Evolutionary conservation across 2,329 filamentous ascomycete species (phyloP).

Genomic region (Colletotrichum chrysophilum): DNA sequence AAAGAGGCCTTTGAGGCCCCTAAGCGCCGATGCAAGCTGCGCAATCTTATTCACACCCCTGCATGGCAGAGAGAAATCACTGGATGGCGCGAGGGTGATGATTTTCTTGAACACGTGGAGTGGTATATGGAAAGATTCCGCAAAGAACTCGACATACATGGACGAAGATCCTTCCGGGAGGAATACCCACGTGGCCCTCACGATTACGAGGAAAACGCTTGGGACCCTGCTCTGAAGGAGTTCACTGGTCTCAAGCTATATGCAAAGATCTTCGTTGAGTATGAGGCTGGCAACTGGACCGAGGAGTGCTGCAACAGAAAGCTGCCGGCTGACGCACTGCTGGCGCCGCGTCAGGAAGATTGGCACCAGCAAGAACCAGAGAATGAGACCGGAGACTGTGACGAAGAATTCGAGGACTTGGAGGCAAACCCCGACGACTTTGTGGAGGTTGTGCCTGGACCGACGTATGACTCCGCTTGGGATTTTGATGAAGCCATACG

Average conservation of each 20-base stretch:
- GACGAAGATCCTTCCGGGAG: background rate
- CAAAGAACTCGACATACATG: background rate
- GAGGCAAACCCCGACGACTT: background rate
- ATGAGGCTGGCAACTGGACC: background rate
- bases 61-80: background rate
- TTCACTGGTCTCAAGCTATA: background rate
- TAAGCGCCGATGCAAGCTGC: background rate
- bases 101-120: background rate
- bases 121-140: background rate
- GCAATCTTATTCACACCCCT: background rate
- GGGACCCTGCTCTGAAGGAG: background rate
- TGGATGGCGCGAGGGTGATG: background rate
- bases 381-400: background rate
- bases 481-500: background rate
- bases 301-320: background rate
- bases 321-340: background rate
- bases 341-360: background rate
- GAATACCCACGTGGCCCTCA: background rate
- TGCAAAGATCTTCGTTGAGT: background rate
- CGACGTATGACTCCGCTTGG: background rate
- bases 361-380: background rate
- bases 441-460: background rate
- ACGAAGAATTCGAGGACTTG: background rate
- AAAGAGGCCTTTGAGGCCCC: background rate
- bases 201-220: background rate